Conservation (phyloP, 1,284 basidiomycete species). For the Ustilago hordei region DNA sequence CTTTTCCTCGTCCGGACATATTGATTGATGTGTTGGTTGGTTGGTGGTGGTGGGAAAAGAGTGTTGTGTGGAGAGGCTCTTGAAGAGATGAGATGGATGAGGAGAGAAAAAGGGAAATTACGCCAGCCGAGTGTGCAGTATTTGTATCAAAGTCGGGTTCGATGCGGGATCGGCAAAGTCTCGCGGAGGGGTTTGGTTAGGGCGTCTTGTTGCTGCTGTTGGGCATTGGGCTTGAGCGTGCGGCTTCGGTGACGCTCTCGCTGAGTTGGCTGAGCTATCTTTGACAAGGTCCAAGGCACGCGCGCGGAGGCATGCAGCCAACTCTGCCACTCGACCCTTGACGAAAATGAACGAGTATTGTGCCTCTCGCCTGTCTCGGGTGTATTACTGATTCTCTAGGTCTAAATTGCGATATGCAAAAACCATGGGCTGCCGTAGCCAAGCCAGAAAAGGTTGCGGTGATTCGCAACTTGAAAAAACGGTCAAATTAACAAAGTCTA, state of each 20-base stretch:
- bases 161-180: constrained; percentile 40
- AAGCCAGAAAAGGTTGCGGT: too few species aligned
- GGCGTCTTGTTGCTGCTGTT: neutral
- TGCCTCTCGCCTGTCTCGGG: too few species aligned
- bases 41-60: constrained; percentile 25
- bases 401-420: too few species aligned
- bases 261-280: neutral
- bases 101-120: constrained; percentile 38
- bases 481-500: too few species aligned
- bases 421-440: too few species aligned
- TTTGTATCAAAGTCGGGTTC: constrained; percentile 52
- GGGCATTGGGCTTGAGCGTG: constrained; percentile 5
- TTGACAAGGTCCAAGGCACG: neutral
- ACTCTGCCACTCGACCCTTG: too few species aligned
- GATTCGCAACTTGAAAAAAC: too few species aligned
- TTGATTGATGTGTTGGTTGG: constrained; percentile 44
- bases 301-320: neutral
- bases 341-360: too few species aligned
- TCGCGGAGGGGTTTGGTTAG: constrained; percentile 6
- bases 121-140: constrained; percentile 38
- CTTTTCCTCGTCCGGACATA: constrained; percentile 68
- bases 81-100: constrained; percentile 47
- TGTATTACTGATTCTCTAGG: too few species aligned
- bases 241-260: neutral
- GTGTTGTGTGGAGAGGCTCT: constrained; percentile 29